Percentiles rank a stretch among this genome's conserved stretches.
phyloP scores from a whole-genome alignment of 1,139 yeast genomes.

The Geotrichum macrosporum region DNA sequence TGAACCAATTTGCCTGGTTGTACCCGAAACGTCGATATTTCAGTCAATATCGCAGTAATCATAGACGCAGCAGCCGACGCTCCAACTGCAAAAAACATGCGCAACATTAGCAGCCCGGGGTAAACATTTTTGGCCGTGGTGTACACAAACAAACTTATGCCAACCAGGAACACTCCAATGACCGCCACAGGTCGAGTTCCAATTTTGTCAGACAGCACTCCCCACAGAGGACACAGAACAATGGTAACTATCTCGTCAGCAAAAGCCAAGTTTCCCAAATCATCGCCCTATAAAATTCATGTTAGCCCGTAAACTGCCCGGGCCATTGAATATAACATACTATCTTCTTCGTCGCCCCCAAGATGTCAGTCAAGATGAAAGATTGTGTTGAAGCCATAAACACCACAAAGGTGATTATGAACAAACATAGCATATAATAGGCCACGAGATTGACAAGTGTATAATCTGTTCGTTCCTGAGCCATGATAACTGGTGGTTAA shows the following conservation, averaged over 20 bases:
- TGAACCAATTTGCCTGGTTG: slow-evolving; percentile 19
- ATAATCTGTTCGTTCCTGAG: slow-evolving; percentile 13
- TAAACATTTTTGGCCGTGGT: slow-evolving; percentile 45
- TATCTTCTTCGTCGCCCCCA: slow-evolving; percentile 45
- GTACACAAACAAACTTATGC: slow-evolving; percentile 48
- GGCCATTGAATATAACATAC: slow-evolving; percentile 22
- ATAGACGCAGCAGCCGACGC: slow-evolving; percentile 47
- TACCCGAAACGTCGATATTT: slow-evolving; percentile 44
- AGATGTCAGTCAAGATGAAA: slow-evolving; percentile 55
- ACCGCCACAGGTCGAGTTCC: slow-evolving; percentile 56
- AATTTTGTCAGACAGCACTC: slow-evolving; percentile 58
- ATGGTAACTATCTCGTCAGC: slow-evolving; percentile 59
- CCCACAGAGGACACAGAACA: slow-evolving; percentile 56
- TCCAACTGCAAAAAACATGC: slow-evolving; percentile 60
- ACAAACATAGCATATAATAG: slow-evolving; percentile 42
- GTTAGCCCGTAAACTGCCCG: background rate
- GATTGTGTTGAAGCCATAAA: slow-evolving; percentile 66
- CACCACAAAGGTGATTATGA: slow-evolving; percentile 59
- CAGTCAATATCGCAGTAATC: slow-evolving; percentile 52
- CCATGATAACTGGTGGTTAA: slow-evolving; percentile 6
- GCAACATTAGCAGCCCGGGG: slow-evolving; percentile 50
- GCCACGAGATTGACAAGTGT: slow-evolving; percentile 26
- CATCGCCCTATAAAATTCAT: slow-evolving; percentile 41
- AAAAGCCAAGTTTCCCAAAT: slow-evolving; percentile 59
- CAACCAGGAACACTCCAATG: slow-evolving; percentile 47